Evolutionary conservation across 2,329 filamentous ascomycete species (phyloP), one percentile per base, ranked within the genome.

Genomic region (Arthrocladium fulminans): DNA sequence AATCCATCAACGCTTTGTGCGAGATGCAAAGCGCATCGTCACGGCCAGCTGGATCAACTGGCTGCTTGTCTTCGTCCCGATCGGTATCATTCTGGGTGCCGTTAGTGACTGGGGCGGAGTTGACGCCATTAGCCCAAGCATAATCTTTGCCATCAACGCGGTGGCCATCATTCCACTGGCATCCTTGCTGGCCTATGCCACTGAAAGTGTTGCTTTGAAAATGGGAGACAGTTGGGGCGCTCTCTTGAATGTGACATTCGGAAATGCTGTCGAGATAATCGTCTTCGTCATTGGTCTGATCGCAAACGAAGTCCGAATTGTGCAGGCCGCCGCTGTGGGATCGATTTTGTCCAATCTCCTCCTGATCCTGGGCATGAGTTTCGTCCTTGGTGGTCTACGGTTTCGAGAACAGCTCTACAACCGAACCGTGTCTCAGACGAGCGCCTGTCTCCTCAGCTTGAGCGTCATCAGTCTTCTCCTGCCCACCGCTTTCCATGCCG

Each of bases 351-450:
- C 88, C 54, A 95, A 95, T 61, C 69, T 95, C 48, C 74, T 96
- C 20, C 76, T 95, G 52, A 94, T 94, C 61, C 70, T 96, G 58
- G 89, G 89, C 60, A 95, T 95, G 88, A 82, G 83, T 49, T 95
- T 96, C 66, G 76, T 94, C 45, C 69, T 94, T 20, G 89, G 89
- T 61, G 89, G 88, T 54, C 71, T 95, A 47, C 82, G 88, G 54
- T 95, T 81, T 65, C 83, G 85, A 63, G 89, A 96, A 70, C 89
- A 95, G 79, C 83, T 96, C 54, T 96, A 95, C 70, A 96, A 95
- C 69, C 92, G 82, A 67, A 95, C 87, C 19, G 87, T 95, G 50
- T 95, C 88, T 1, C 88, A 96, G 65, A 95, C 95, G 87, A 95
- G 88, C 63, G 89, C 89, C 45, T 94, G 88, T 69, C 74, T 96